Evolutionary conservation across 73 alveolate species (phyloP), one percentile per base, ranked within the genome.

Genomic region (Paramecium caudatum): DNA sequence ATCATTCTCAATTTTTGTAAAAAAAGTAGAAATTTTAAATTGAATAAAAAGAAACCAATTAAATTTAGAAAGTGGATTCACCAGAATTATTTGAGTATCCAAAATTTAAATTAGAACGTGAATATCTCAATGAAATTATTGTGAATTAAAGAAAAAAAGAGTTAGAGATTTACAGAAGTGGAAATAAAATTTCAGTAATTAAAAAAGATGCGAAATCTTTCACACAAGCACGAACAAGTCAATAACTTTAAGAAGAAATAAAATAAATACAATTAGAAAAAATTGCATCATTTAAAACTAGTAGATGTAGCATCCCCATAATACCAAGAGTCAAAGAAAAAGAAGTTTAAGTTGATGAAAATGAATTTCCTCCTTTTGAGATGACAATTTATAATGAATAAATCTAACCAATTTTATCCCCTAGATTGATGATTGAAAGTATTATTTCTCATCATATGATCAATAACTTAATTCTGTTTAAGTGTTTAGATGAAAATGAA

Each of bases 161-260:
- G n/a, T n/a, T n/a, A n/a, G n/a, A n/a, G n/a, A n/a, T n/a, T n/a
- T n/a, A n/a, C n/a, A n/a, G n/a, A n/a, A n/a, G n/a, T n/a, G n/a
- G n/a, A n/a, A n/a, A n/a, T n/a, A n/a, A n/a, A n/a, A n/a, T n/a
- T n/a, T n/a, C n/a, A n/a, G n/a, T n/a, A n/a, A n/a, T n/a, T n/a
- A n/a, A n/a, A n/a, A 55, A 55, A 55, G 78, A 55, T 27, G 32
- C 45, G 12, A 19, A 55, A 21, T 7, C 23, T 2, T 55, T 5
- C 5, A 49, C 5, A n/a, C 21, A 49, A 3, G 12, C 8, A 49
- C 23, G 30, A 23, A 55, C 80, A 10, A 55, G 80, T 10, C 30
- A 55, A 55, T 55, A 55, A 55, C 9, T 55, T 7, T 55, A 55
- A 55, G n/a, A 55, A 25, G 80, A 55, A 23, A 55, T 55, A 55